Conservation (phyloP, 805 yeast species). For the Pichia sporocuriosa region DNA sequence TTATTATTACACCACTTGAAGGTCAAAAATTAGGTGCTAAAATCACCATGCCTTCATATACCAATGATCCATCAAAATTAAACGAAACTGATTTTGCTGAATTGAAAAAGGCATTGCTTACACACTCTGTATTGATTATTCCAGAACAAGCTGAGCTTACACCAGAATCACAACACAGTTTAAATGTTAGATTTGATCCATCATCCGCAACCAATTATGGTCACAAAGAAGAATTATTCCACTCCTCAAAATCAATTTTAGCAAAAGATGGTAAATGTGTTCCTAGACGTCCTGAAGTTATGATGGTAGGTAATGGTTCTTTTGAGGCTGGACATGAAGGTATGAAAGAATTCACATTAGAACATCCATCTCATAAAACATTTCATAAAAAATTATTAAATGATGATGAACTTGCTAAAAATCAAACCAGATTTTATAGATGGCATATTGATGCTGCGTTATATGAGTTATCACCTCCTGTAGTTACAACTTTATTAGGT, state of each 20-base stretch:
- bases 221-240: conserved; percentile 68
- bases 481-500: conserved; percentile 78
- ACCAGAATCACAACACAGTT: conserved; percentile 68
- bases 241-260: conserved; percentile 59
- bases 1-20: conserved; percentile 38
- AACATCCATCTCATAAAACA: conserved; percentile 78
- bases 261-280: conserved; percentile 76
- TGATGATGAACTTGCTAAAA: conserved; percentile 53
- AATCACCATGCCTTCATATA: conserved; percentile 56
- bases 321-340: conserved; percentile 40
- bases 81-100: conserved; percentile 56
- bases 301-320: conserved; percentile 78
- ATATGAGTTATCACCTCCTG: conserved; percentile 80
- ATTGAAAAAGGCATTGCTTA: conserved; percentile 59
- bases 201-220: conserved; percentile 66
- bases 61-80: conserved; percentile 67
- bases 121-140: conserved; percentile 64
- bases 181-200: conserved; percentile 77
- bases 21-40: conserved; percentile 63
- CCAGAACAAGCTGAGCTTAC: conserved; percentile 62
- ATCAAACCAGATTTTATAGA: conserved; percentile 77
- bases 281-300: conserved; percentile 82
- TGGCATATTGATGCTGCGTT: conserved; percentile 94
- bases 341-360: conserved; percentile 48
- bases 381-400: conserved; percentile 68